Conservation (phyloP, 2,329 filamentous ascomycete species). For the Aureobasidium melanogenum region DNA sequence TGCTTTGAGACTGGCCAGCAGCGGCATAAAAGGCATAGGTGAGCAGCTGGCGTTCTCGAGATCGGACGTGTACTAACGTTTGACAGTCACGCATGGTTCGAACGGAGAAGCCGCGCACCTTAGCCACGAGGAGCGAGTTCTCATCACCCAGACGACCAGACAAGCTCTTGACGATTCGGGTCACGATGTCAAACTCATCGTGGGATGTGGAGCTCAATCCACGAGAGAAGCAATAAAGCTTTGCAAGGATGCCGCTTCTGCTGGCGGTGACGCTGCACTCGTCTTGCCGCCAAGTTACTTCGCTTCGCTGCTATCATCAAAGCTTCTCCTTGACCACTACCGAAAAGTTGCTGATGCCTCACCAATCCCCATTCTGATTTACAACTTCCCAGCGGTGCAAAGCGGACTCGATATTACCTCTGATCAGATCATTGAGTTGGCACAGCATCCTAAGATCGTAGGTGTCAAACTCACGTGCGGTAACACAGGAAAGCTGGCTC, state of each 20-base stretch:
- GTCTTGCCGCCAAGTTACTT: slow-evolving; percentile 73
- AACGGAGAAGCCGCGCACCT: slow-evolving; percentile 79
- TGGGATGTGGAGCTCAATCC: slow-evolving; percentile 65
- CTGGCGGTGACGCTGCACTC: slow-evolving; percentile 67
- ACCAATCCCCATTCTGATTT: slow-evolving; percentile 58
- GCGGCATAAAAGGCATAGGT: slow-evolving; percentile 61
- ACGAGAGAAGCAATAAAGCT: slow-evolving; percentile 63
- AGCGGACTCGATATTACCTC: slow-evolving; percentile 56
- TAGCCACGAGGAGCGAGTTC: slow-evolving; percentile 58
- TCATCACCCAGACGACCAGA: slow-evolving; percentile 61
- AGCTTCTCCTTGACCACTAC: slow-evolving; percentile 17
- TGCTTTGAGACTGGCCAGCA: slow-evolving; percentile 60
- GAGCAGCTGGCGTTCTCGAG: background rate
- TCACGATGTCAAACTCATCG: slow-evolving; percentile 59
- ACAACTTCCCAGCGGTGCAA: slow-evolving; percentile 60
- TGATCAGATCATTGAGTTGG: slow-evolving; percentile 50
- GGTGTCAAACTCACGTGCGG: slow-evolving; percentile 63
- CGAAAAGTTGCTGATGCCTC: slow-evolving; percentile 52
- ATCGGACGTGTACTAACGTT: background rate
- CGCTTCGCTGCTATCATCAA: slow-evolving; percentile 21
- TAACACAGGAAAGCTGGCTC: slow-evolving; percentile 59
- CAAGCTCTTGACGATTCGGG: slow-evolving; percentile 59
- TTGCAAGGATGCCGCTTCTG: slow-evolving; percentile 58
- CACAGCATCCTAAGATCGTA: slow-evolving; percentile 56
- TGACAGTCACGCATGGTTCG: slow-evolving; percentile 59